Conservation (phyloP, 441 rosid species). For the Brassica balearica region DNA sequence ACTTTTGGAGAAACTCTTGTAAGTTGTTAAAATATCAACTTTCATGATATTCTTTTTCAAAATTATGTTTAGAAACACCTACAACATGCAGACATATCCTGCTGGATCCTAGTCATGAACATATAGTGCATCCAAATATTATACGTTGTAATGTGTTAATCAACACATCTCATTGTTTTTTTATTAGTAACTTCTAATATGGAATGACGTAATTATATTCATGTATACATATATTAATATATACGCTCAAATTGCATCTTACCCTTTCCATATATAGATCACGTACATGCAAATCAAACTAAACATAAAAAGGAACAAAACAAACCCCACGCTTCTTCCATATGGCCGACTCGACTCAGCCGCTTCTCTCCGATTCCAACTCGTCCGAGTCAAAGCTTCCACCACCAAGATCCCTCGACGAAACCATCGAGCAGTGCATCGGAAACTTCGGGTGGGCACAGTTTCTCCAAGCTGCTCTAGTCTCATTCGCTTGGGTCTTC, state of each 20-base stretch:
- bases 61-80: not conserved
- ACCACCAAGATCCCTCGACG: slow-evolving; percentile 52
- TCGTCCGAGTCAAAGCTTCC: slow-evolving; percentile 29
- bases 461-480: slow-evolving; percentile 60
- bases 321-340: not conserved
- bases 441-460: slow-evolving; percentile 58
- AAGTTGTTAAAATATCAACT: too few species aligned
- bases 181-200: not conserved
- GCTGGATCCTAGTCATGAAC: slow-evolving; percentile 28
- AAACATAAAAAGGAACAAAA: slow-evolving; percentile 2
- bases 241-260: not conserved
- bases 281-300: slow-evolving; percentile 4
- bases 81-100: not conserved
- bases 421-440: slow-evolving; percentile 53
- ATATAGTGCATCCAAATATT: slow-evolving; percentile 9
- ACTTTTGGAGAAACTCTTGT: not conserved
- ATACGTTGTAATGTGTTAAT: not conserved
- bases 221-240: not conserved
- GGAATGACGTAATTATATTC: not conserved
- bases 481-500: slow-evolving; percentile 65
- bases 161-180: not conserved
- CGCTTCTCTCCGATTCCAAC: slow-evolving; percentile 36
- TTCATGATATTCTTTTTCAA: not conserved
- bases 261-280: slow-evolving; percentile 6
- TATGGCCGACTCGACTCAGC: slow-evolving; percentile 36